A percentile compares a stretch with the other conserved stretches of the same genome.
These are phyloP conservation scores for Chaetomiaceae sp. DNA, from an alignment of 2,329 filamentous ascomycete species.

Conservation along the genomic window DNA sequence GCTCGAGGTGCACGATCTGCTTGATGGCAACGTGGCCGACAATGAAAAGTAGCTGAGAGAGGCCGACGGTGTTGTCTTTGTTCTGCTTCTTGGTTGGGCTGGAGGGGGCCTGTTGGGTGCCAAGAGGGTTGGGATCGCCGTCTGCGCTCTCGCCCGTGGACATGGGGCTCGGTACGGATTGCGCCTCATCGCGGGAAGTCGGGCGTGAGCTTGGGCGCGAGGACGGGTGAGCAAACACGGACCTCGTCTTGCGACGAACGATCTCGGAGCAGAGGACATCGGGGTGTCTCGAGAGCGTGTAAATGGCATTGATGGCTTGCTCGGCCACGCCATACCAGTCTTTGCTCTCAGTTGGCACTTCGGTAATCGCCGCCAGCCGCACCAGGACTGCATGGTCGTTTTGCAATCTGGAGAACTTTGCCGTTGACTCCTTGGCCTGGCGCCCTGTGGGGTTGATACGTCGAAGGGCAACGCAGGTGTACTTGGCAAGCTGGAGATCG, in stretches of 20 bases:
- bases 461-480: constrained; percentile 87
- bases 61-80: constrained; percentile 65
- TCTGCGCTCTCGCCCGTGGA: constrained; percentile 31
- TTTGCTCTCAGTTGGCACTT: constrained; percentile 82
- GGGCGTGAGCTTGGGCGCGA: constrained; percentile 49
- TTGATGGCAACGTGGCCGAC: constrained; percentile 97
- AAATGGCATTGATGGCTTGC: constrained; percentile 93
- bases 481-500: constrained; percentile 87
- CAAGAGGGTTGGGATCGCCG: constrained; percentile 24
- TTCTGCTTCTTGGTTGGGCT: constrained; percentile 41
- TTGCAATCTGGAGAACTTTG: constrained; percentile 70
- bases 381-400: constrained; percentile 88
- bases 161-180: constrained; percentile 32
- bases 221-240: constrained; percentile 57
- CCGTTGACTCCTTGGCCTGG: constrained; percentile 66
- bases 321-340: constrained; percentile 97
- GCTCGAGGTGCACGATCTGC: constrained; percentile 94
- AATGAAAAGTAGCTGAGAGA: constrained; percentile 90
- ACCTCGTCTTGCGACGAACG: constrained; percentile 77
- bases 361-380: constrained; percentile 77
- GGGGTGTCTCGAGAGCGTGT: constrained; percentile 87
- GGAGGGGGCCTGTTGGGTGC: constrained; percentile 29
- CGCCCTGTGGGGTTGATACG: constrained; percentile 84
- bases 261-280: constrained; percentile 91
- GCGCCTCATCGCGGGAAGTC: constrained; percentile 45